These are phyloP conservation scores for Candida ascalaphidarum DNA, from an alignment of 805 yeast genomes.

Conservation along the genomic window DNA sequence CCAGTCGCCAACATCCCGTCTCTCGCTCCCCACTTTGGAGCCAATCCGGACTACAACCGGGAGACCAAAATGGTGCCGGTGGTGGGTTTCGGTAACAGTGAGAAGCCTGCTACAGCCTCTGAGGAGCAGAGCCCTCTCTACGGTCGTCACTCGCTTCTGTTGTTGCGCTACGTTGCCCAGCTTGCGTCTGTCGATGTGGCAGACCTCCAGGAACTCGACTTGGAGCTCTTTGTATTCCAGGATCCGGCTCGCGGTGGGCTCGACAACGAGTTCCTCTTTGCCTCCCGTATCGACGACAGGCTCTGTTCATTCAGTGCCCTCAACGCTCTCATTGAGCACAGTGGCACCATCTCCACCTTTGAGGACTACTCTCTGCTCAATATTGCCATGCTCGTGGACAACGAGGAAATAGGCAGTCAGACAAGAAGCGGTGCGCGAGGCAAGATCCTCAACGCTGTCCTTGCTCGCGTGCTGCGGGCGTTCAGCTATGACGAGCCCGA, in stretches of 20 bases:
- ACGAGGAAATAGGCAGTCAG: constrained; percentile 34
- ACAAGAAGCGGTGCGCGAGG: constrained; percentile 33
- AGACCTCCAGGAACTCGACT: constrained; percentile 21
- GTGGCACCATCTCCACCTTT: constrained; percentile 4
- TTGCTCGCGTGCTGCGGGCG: constrained; percentile 8
- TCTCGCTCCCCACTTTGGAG: constrained; percentile 31
- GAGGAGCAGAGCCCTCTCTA: constrained; percentile 18
- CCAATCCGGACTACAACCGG: constrained; percentile 18
- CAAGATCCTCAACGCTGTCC: constrained; percentile 16
- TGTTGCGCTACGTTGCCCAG: constrained; percentile 23
- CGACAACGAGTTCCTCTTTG: constrained; percentile 25
- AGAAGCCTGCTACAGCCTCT: constrained; percentile 11
- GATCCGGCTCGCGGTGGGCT: constrained; percentile 29
- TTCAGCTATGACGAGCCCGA: constrained; percentile 1
- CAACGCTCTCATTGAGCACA: constrained; percentile 19
- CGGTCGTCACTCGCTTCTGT: constrained; percentile 20
- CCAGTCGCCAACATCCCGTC: constrained; percentile 33
- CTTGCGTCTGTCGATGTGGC: constrained; percentile 13
- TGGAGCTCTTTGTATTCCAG: constrained; percentile 30
- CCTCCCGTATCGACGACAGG: constrained; percentile 34
- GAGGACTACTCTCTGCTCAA: constrained; percentile 17
- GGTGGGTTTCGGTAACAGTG: constrained; percentile 14
- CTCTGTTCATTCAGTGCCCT: constrained; percentile 31
- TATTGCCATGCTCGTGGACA: constrained; percentile 26
- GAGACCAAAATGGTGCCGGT: constrained; percentile 34